A percentile compares a stretch with the other conserved stretches of the same genome.
Evolutionary conservation across 495 filamentous ascomycete species (phyloP).

Genomic region (Rusavskia elegans): DNA sequence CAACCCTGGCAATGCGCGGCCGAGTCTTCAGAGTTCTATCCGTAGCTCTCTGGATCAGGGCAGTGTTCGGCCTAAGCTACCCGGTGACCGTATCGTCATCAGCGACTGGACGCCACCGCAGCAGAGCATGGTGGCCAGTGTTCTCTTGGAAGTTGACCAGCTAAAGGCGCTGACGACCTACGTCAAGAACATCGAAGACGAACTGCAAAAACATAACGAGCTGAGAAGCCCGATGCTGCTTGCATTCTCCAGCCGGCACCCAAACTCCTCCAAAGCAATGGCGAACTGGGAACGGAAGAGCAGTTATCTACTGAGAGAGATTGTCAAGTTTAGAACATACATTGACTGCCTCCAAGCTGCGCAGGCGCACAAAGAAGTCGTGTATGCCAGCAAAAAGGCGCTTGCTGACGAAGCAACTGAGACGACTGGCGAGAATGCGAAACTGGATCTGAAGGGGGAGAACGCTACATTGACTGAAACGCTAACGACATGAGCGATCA

Average conservation of each 20-base stretch:
- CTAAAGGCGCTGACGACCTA: slow-evolving; percentile 58
- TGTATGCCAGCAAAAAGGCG: slow-evolving; percentile 21
- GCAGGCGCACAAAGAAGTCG: slow-evolving; percentile 37
- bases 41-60: slow-evolving; percentile 52
- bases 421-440: too few species aligned
- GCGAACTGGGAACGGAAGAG: slow-evolving; percentile 95
- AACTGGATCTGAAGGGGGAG: too few species aligned
- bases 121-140: slow-evolving; percentile 74
- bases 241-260: slow-evolving; percentile 76
- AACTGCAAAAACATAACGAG: slow-evolving; percentile 75
- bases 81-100: slow-evolving; percentile 74
- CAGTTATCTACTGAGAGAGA: slow-evolving; percentile 80
- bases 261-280: slow-evolving; percentile 70
- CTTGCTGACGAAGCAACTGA: too few species aligned
- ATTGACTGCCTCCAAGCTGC: slow-evolving; percentile 62
- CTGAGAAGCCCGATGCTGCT: slow-evolving; percentile 69
- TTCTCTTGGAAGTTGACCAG: slow-evolving; percentile 64
- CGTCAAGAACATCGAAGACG: slow-evolving; percentile 71
- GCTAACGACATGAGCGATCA: too few species aligned
- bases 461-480: too few species aligned
- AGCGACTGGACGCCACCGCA: slow-evolving; percentile 88
- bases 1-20: slow-evolving; percentile 25
- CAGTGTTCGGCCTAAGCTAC: slow-evolving; percentile 45
- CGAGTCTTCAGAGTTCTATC: slow-evolving; percentile 56
- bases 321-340: slow-evolving; percentile 90